phyloP scores from a whole-genome alignment of 148 eudicot species.

The Hydrangea macrophylla region DNA sequence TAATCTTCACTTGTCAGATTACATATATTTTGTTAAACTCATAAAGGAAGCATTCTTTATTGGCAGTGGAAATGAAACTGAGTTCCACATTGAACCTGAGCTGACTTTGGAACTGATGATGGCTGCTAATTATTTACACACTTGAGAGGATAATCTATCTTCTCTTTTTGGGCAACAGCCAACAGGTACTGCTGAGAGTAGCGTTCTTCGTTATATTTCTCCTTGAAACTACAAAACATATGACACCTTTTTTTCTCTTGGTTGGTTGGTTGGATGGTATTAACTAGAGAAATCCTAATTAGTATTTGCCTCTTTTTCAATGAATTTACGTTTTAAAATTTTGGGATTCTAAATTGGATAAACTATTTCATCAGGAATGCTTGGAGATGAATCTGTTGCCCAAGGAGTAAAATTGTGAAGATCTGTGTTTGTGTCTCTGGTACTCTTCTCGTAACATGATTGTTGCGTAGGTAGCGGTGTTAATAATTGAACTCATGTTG shows the following conservation, averaged over 20 bases:
- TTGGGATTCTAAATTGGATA: neutral
- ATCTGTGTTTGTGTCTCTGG: neutral
- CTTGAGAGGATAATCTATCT: conserved; percentile 38
- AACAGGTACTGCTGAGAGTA: neutral
- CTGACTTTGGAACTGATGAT: conserved; percentile 96
- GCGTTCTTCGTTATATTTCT: neutral
- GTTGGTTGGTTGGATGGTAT: neutral
- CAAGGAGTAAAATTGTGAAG: conserved; percentile 6
- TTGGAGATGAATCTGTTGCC: conserved; percentile 5
- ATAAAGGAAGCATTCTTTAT: conserved; percentile 1
- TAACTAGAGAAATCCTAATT: no score
- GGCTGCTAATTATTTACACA: conserved; percentile 98
- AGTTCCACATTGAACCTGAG: conserved; percentile 97
- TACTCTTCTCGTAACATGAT: neutral
- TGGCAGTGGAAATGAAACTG: conserved; percentile 93
- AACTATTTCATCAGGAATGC: neutral
- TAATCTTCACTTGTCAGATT: no score
- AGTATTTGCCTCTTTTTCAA: no score
- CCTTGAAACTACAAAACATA: neutral
- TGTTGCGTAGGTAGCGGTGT: neutral
- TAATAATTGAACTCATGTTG: neutral
- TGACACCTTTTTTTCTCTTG: no score
- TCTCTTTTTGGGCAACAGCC: conserved; percentile 18
- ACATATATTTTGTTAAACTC: neutral
- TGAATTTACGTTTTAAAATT: neutral